These are phyloP conservation scores for Lentinula sp. DNA, from an alignment of 768 basidiomycete species.

Conservation along the genomic window DNA sequence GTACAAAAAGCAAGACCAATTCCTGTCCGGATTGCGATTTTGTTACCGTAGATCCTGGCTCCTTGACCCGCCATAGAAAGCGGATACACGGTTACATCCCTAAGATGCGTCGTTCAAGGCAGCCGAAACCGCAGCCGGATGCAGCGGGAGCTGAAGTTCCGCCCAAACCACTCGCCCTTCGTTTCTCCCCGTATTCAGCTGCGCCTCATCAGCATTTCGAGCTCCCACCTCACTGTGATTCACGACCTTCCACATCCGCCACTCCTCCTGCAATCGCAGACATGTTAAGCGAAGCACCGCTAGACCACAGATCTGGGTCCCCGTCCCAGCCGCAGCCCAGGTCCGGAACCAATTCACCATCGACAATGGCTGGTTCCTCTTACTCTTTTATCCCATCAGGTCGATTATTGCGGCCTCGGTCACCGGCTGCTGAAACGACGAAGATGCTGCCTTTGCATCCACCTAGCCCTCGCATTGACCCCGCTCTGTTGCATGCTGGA, in stretches of 20 bases:
- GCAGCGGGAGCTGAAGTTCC: background rate
- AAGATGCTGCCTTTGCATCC: background rate
- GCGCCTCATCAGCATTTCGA: background rate
- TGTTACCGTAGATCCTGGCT: constrained; percentile 15
- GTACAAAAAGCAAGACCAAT: constrained; percentile 8
- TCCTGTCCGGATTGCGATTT: constrained; percentile 15
- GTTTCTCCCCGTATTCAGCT: background rate
- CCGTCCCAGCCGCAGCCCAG: background rate
- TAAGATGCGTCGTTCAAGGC: constrained; percentile 6
- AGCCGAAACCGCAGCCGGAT: background rate
- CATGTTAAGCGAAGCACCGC: background rate
- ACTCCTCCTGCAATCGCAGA: background rate
- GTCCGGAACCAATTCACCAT: background rate
- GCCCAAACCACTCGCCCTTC: background rate
- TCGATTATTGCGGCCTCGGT: background rate
- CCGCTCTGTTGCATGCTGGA: background rate
- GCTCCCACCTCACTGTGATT: no score
- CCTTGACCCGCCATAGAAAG: constrained; percentile 17
- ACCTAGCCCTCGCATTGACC: background rate
- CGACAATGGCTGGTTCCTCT: background rate
- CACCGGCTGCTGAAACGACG: no score
- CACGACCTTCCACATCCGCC: background rate
- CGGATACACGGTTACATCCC: constrained; percentile 13
- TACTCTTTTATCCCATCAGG: background rate
- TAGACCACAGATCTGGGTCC: background rate